Evolutionary conservation across 164 flowering plant species (phyloP), one percentile per base, ranked within the genome.

Genomic region (Tetracentron sinense): DNA sequence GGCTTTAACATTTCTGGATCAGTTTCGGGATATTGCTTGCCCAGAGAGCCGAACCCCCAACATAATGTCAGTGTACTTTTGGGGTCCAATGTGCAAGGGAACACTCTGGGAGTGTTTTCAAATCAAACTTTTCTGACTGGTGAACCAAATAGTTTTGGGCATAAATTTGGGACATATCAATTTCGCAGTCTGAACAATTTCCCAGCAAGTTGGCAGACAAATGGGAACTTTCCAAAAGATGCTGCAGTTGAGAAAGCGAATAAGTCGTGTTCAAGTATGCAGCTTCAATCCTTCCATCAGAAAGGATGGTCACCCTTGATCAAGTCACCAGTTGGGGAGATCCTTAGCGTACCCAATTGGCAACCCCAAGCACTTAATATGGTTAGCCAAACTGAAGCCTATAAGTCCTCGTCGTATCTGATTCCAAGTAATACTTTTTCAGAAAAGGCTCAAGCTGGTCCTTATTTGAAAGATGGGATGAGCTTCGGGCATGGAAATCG

Each of bases 111-210:
- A 60, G 6, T n/a, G 52, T 48, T 61, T 51, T 50, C 54, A 35
- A 63, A 64, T 46, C 60, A 50, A 50, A 49, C 30, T 56, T 15
- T 53, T 15, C 60, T 50, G 16, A 38, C 60, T 28, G 28, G 27
- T 38, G 77, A 73, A 8, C 33, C 57, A 11, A 15, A 22, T 57
- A 42, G 27, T 7, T 15, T 26, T 12, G 48, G 14, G 11, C 55
- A 47, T 58, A 72, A 70, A 60, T 27, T 33, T 49, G 60, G 42
- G 15, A 59, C 48, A 49, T 23, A 54, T 63, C 74, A 49, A 25
- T 54, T 47, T 63, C 62, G 62, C 12, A 29, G 53, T 19, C 61
- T 20, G 42, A 54, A 48, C 42, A 53, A 55, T 38, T 42, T 38
- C n/a, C 29, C 55, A 20, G 29, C 14, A 29, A 64, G 27, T 59